Evolutionary conservation across 108 stramenopile genomes (phyloP).

Genomic region (Thalassiosira profunda): DNA sequence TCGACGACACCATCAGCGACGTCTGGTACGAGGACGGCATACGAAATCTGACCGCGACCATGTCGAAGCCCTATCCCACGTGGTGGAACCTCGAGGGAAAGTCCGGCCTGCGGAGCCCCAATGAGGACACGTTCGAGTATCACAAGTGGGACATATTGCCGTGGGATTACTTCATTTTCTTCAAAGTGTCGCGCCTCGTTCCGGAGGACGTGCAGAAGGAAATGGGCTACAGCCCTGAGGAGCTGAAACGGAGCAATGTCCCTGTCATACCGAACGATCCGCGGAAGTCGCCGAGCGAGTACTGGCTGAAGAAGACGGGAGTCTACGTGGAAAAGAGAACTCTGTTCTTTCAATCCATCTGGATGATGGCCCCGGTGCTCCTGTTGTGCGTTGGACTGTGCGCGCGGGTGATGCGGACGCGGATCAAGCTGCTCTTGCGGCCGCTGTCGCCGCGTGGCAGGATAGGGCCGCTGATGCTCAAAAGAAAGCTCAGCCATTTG

Average conservation of each 20-base stretch:
- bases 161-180: conserved; percentile 55
- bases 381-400: no score
- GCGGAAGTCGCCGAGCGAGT: conserved; percentile 25
- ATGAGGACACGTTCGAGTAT: conserved; percentile 38
- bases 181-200: conserved; percentile 54
- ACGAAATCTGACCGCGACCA: conserved; percentile 31
- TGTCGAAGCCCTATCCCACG: conserved; percentile 6
- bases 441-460: no score
- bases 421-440: no score
- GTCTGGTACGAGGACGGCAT: conserved; percentile 47
- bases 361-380: no score
- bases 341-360: no score
- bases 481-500: no score
- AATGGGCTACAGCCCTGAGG: conserved; percentile 24
- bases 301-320: conserved; percentile 29
- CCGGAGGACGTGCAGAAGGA: conserved; percentile 33
- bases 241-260: conserved; percentile 21
- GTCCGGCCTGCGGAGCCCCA: neutral
- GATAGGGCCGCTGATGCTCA: no score
- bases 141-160: conserved; percentile 44
- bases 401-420: no score
- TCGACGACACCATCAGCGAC: conserved; percentile 48
- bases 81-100: conserved; percentile 11
- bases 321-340: conserved; percentile 17
- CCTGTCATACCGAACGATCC: conserved; percentile 31